Base-by-base conservation (phyloP, 2,329 filamentous ascomycete species). In the Proliferodiscus dingleyae region DNA sequence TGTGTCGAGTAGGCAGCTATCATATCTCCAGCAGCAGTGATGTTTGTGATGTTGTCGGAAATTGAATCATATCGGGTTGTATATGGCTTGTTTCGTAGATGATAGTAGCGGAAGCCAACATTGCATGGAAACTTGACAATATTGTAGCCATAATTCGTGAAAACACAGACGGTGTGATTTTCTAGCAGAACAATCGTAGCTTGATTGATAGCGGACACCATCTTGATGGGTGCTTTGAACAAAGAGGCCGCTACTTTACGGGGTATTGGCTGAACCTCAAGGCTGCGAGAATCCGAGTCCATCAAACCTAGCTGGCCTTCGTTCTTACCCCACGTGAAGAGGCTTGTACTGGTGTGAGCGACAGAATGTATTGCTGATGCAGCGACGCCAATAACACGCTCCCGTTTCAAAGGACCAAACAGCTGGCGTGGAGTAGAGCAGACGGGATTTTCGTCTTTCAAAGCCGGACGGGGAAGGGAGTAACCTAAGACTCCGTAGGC, bases 251-350 rank as follows among this genome's bases (percentile, higher is more conserved):
- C 90, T 34, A 98, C 90, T 61, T 86, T 91, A 37, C 93, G 80
- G 19, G 93, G 93, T 1, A 80, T 81, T 16, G 77, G 69, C 61
- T 97, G 93, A n/a, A 85, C 71, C 56, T 93, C 87, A 4, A 97
- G 75, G 0, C 89, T 96, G 37, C 90, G 81, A 21, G 93, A 94
- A 66, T 97, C 91, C 0, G 93, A 91, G 64, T 96, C 93, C 69
- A 96, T 89, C 43, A 98, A 75, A 4, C 89, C 93, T 37, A 98
- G 77, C 64, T 98, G 93, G 2, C 93, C 93, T 56, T 89, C 82
- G 58, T 97, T 98, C 59, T 93, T 94, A 18, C 93, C 93, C 75
- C 95, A 98, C 2, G 89, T 95, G 62, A 87, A 98, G 1, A 98
- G 69, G 1, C 88, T 87, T 1, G 81, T 80, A 1, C 78, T 75